Evolutionary conservation across 2,329 filamentous ascomycete genomes (phyloP).

Genomic region (Fusarium austroafricanum): DNA sequence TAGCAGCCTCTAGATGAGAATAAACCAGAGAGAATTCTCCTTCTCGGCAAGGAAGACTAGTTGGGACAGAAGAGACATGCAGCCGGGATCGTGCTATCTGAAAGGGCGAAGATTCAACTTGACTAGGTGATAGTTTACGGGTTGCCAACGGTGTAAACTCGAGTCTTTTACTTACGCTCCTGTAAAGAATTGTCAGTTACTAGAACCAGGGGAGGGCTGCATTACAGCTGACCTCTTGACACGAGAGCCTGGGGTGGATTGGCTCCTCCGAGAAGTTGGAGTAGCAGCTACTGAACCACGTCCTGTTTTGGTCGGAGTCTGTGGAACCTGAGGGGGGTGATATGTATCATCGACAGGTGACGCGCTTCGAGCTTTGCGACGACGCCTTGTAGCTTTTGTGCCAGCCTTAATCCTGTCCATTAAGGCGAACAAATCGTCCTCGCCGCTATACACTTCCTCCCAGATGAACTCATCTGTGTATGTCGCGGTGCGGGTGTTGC

Average conservation of each 20-base stretch:
- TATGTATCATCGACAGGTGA: slow-evolving; percentile 50
- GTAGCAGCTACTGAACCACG: slow-evolving; percentile 44
- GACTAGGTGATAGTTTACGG: slow-evolving; percentile 79
- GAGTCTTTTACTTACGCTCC: slow-evolving; percentile 72
- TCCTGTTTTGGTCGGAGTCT: slow-evolving; percentile 54
- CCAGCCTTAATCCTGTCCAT: slow-evolving; percentile 75
- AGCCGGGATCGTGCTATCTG: slow-evolving; percentile 88
- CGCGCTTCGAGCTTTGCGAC: slow-evolving; percentile 48
- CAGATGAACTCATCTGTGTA: slow-evolving; percentile 94
- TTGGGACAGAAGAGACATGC: slow-evolving; percentile 93
- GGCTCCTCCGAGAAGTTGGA: slow-evolving; percentile 48
- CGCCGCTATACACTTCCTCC: slow-evolving; percentile 84
- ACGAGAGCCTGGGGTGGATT: slow-evolving; percentile 50
- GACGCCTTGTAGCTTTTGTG: slow-evolving; percentile 73
- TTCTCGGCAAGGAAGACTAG: slow-evolving; percentile 90
- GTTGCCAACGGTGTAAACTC: slow-evolving; percentile 97
- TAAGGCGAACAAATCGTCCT: slow-evolving; percentile 71
- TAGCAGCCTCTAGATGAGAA: slow-evolving; percentile 91
- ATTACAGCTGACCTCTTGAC: slow-evolving; percentile 45
- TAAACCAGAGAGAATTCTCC: slow-evolving; percentile 93
- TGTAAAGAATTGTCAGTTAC: slow-evolving; percentile 58
- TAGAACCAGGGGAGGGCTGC: not conserved
- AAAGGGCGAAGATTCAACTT: slow-evolving; percentile 86
- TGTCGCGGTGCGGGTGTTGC: slow-evolving; percentile 86
- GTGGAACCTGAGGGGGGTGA: slow-evolving; percentile 52